Percentiles rank a stretch among this genome's conserved stretches.
phyloP scores from a whole-genome alignment of 768 basidiomycete species.

The Dioszegia crocea region DNA sequence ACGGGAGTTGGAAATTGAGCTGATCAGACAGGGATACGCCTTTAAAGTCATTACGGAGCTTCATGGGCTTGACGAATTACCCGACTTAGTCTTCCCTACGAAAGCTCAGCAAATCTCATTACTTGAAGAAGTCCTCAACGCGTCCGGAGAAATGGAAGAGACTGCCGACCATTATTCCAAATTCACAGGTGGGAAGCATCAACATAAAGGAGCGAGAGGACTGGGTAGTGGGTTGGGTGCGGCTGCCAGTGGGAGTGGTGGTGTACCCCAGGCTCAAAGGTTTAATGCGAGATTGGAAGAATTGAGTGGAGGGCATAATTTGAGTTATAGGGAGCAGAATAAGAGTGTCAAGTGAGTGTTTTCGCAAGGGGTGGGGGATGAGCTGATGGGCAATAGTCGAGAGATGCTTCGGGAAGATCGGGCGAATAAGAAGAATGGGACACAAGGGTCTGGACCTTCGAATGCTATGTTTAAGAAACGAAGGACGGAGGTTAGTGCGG shows the following conservation, averaged over 20 bases:
- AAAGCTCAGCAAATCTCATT: slow-evolving; percentile 93
- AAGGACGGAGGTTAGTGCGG: slow-evolving; percentile 15
- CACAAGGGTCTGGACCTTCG: background rate
- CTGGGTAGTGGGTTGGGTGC: slow-evolving; percentile 7
- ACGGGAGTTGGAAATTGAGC: background rate
- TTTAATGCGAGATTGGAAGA: slow-evolving; percentile 47
- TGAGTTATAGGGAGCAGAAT: slow-evolving; percentile 50
- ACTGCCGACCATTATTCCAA: slow-evolving; percentile 42
- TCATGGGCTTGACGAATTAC: slow-evolving; percentile 79
- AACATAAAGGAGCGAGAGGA: slow-evolving; percentile 9
- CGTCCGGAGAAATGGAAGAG: slow-evolving; percentile 68
- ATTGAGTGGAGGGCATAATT: slow-evolving; percentile 48
- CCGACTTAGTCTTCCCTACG: slow-evolving; percentile 85
- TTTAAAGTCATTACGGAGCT: slow-evolving; percentile 99
- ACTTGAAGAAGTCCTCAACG: slow-evolving; percentile 82
- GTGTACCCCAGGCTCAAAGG: slow-evolving; percentile 34
- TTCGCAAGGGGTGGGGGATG: background rate
- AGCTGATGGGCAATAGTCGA: slow-evolving; percentile 9
- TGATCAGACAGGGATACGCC: slow-evolving; percentile 65
- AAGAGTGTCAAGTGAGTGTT: slow-evolving; percentile 49
- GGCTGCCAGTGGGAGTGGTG: background rate
- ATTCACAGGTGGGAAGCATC: slow-evolving; percentile 37
- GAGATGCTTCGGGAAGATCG: slow-evolving; percentile 18
- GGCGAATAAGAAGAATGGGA: slow-evolving; percentile 21
- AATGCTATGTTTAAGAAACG: slow-evolving; percentile 30